These are phyloP conservation scores for Cercospora canescens DNA, from an alignment of 2,329 filamentous ascomycete genomes.

Conservation along the genomic window DNA sequence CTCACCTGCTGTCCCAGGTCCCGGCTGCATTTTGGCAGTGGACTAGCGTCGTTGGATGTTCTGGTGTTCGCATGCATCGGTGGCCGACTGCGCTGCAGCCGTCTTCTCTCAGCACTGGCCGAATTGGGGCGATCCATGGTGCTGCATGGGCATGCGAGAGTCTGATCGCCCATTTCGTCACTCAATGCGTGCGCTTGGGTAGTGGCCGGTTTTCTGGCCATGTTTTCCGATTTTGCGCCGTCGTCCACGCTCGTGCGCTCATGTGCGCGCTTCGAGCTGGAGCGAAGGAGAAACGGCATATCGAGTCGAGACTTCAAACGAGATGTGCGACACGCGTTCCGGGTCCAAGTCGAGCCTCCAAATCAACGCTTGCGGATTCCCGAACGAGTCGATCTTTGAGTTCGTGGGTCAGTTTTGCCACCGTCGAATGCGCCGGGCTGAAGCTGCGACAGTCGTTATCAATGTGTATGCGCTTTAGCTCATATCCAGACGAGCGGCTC, in stretches of 20 bases:
- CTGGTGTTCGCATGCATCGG: background rate
- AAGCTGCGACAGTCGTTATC: background rate
- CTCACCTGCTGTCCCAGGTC: constrained; percentile 20
- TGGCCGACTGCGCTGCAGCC: constrained; percentile 16
- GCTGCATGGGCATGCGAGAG: constrained; percentile 11
- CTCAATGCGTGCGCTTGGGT: background rate
- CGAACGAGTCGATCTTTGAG: background rate
- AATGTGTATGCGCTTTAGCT: background rate
- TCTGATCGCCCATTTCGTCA: constrained; percentile 12
- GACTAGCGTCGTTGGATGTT: constrained; percentile 1
- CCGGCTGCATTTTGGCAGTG: constrained; percentile 15
- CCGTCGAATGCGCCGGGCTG: background rate
- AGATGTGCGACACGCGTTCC: constrained; percentile 9
- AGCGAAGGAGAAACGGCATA: constrained; percentile 13
- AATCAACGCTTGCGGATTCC: background rate
- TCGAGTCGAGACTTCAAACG: constrained; percentile 6
- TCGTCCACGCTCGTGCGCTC: background rate
- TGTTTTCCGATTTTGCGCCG: background rate
- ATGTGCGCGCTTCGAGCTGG: constrained; percentile 8
- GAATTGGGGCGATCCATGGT: constrained; percentile 15
- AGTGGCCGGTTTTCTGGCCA: background rate
- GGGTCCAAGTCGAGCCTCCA: background rate
- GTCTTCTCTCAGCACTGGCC: constrained; percentile 16
- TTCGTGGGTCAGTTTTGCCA: constrained; percentile 3
- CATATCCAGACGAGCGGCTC: background rate